Conservation (phyloP, 345 rosid species). For the Gossypium anomalum region DNA sequence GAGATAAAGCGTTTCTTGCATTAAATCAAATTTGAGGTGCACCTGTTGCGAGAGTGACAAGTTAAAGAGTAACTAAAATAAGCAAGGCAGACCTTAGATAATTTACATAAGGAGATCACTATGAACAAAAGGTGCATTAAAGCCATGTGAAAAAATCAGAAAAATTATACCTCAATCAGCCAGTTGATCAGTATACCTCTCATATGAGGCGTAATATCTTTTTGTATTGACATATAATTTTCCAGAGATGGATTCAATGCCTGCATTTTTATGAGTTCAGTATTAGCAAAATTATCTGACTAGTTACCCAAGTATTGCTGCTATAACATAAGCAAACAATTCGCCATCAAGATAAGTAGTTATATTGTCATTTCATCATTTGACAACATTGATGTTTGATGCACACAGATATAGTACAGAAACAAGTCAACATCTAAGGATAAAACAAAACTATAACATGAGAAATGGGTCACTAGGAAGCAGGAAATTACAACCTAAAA, state of each 20-base stretch:
- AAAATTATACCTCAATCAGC: conserved; percentile 72
- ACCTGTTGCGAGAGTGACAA: conserved; percentile 45
- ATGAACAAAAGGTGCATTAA: conserved; percentile 9
- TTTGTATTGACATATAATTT: conserved; percentile 56
- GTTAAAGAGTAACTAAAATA: conserved; percentile 12
- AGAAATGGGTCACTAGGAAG: background rate
- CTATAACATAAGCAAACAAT: background rate
- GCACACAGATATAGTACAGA: background rate
- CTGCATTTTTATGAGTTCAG: conserved; percentile 37
- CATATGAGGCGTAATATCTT: conserved; percentile 61
- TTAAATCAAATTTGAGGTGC: conserved; percentile 77
- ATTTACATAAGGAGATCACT: background rate
- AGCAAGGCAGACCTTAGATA: conserved; percentile 16
- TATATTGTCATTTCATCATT: no score
- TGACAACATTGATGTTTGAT: background rate
- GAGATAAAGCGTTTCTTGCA: conserved; percentile 92
- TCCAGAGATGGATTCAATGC: conserved; percentile 46
- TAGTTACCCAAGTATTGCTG: background rate
- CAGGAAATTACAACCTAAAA: background rate
- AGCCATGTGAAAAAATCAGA: background rate
- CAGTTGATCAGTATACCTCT: conserved; percentile 92
- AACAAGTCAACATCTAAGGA: background rate
- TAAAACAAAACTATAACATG: background rate
- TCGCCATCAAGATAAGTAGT: background rate
- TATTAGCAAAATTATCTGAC: conserved; percentile 15